These are phyloP conservation scores for Botrytis tulipae DNA, from an alignment of 2,329 filamentous ascomycete species.

Conservation along the genomic window DNA sequence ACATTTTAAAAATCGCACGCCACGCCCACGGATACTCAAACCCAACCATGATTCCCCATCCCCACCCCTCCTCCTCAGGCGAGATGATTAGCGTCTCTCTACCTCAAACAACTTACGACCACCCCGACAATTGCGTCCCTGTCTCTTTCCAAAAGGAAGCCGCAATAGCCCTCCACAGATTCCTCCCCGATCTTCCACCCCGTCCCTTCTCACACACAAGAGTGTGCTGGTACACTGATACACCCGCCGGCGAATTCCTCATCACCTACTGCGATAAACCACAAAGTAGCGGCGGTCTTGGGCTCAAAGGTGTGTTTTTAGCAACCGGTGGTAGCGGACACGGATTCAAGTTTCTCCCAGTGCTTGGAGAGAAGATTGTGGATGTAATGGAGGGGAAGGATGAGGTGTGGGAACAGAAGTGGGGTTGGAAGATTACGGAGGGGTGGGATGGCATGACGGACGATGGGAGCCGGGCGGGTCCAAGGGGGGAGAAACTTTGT, in stretches of 20 bases:
- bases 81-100: conserved; percentile 26
- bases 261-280: conserved; percentile 46
- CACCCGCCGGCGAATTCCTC: conserved; percentile 61
- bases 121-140: conserved; percentile 30
- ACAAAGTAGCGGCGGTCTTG: conserved; percentile 42
- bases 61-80: conserved; percentile 20
- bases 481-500: conserved; percentile 31
- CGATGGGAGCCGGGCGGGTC: conserved; percentile 37
- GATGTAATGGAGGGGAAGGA: conserved; percentile 42
- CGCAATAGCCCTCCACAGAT: conserved; percentile 36
- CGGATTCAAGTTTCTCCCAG: conserved; percentile 51
- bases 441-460: conserved; percentile 33
- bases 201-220: conserved; percentile 51
- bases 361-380: conserved; percentile 47
- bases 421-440: conserved; percentile 48
- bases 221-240: conserved; percentile 66
- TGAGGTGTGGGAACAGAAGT: conserved; percentile 50
- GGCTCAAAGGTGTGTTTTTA: conserved; percentile 46
- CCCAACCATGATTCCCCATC: conserved; percentile 36
- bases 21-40: conserved; percentile 59
- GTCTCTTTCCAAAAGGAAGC: conserved; percentile 29
- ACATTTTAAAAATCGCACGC: conserved; percentile 57
- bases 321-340: conserved; percentile 50
- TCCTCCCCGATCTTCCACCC: conserved; percentile 54
- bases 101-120: conserved; percentile 30